Evolutionary conservation across 1,139 yeast genomes (phyloP), one percentile per base, ranked within the genome.

Genomic region (Kodamaea plutei): DNA sequence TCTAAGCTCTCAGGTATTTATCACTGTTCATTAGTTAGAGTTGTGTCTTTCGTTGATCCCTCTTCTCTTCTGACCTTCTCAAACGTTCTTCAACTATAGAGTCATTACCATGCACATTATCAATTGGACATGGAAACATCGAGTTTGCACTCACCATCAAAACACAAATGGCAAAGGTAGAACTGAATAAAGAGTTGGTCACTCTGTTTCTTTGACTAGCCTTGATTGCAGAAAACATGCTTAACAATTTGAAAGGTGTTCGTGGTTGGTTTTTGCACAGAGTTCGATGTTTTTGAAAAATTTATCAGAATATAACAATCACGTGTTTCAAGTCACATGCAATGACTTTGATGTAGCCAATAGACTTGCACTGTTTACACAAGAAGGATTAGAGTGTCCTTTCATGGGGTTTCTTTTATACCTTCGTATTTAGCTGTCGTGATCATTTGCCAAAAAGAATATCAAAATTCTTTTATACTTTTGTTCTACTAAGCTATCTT

Each of bases 41-140:
- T n/a, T n/a, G n/a, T n/a, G n/a, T n/a, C n/a, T n/a, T n/a, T n/a
- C n/a, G n/a, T n/a, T n/a, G n/a, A n/a, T n/a, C n/a, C n/a, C n/a
- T n/a, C n/a, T n/a, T 17, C 8, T 7, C 20, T 17, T 17, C 20
- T 17, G 7, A 8, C 36, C 36, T 36, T 15, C 31, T 40, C 29
- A 46, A 32, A 17, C 49, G 41, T 20, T 61, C 62, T 28, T 65
- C 69, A 8, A 61, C 40, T 4, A 55, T 53, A 3, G 73, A 56
- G 21, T 67, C 74, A 41, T 67, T 67, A 7, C 66, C 67, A 39
- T 63, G 67, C 9, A 62, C 64, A 28, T 48, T 47, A 43, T 76
- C 81, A 13, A 79, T 80, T 1, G 93, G 93, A 58, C 93, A 83
- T n/a, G 88, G 88, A 30, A 83, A 55, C 10, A 79, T 44, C 11